Base-by-base conservation (phyloP, 108 stramenopile species). In the Skeletonema tropicum region DNA sequence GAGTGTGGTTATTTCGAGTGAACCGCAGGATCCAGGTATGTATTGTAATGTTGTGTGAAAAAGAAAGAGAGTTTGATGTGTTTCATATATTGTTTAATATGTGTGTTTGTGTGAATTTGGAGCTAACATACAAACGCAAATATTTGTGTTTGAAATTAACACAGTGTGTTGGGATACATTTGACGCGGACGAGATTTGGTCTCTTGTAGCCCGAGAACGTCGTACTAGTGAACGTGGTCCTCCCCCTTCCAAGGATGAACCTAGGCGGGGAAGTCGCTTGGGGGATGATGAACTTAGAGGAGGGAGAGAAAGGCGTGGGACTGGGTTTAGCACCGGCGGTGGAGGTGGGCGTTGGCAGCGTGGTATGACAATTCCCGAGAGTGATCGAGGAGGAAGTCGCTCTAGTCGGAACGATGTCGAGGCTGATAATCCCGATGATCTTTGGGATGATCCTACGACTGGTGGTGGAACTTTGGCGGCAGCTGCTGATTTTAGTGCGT, bases 81-180 rank as follows among this genome's bases (percentile, higher is more conserved):
- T 60, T 42, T 30, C 10, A n/a, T 29, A 55, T 39, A 61, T 39
- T 62, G 19, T 64, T 29, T 29, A 1, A 29, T 29, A 29, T 29
- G 46, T 49, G 61, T 12, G 17, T 60, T n/a, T 46, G 32, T 29
- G 2, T 1, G 26, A 29, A 29, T 48, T 29, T 63, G 7, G 25
- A 72, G 42, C 67, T 68, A 31, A 26, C 26, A 29, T 1, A 29
- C 26, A 29, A 29, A 29, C 26, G 2, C 63, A 38, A 23, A 46
- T 36, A 5, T 23, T 6, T 32, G 13, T 70, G 33, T 71, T 8
- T 57, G 30, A 8, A 8, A 62, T 63, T 58, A 33, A 26, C 31
- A 83, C 31, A 83, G 93, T 94, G 8, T 94, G 91, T 69, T 94
- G 91, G 91, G 94, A 94, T 66, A 87, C 77, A 31, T 91, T 92